Percentiles rank a stretch among this genome's conserved stretches.
phyloP scores from a whole-genome alignment of 1,284 basidiomycete genomes.

The Ustilago esculenta region DNA sequence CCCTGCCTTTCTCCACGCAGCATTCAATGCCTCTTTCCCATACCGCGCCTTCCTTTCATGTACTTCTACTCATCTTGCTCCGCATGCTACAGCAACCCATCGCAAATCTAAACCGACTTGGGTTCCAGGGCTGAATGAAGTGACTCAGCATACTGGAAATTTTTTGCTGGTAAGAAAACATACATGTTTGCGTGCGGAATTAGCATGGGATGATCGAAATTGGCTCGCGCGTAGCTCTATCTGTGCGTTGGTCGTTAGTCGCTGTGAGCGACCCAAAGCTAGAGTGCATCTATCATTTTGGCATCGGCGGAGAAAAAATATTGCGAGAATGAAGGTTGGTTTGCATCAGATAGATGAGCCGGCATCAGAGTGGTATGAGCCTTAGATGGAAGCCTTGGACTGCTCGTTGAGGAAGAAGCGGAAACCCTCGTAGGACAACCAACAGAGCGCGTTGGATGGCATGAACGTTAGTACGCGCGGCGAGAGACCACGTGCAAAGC shows the following conservation, averaged over 20 bases:
- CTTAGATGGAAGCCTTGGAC: conserved; percentile 37
- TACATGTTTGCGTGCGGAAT: conserved; percentile 25
- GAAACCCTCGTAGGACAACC: conserved; percentile 73
- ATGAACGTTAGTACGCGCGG: conserved; percentile 94
- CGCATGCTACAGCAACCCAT: too few relatives aligned
- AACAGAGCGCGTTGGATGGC: conserved; percentile 96
- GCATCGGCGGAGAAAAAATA: too few relatives aligned
- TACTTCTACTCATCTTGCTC: conserved; percentile 14
- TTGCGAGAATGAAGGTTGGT: too few relatives aligned
- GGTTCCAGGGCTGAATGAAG: not conserved
- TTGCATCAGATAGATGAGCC: too few relatives aligned
- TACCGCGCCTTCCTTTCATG: too few relatives aligned
- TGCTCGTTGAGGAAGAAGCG: conserved; percentile 62
- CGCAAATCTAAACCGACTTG: too few relatives aligned
- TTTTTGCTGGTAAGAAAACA: conserved; percentile 5
- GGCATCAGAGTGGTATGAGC: too few relatives aligned
- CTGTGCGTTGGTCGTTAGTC: not conserved
- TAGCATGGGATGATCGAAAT: conserved; percentile 17
- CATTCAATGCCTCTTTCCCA: too few relatives aligned
- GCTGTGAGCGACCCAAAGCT: not conserved
- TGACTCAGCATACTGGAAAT: conserved; percentile 8
- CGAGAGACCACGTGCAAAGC: conserved; percentile 86
- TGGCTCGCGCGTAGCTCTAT: not conserved
- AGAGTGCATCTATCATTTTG: conserved; percentile 11
- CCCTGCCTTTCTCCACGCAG: not conserved